Percentiles rank a stretch among this genome's conserved stretches.
These are phyloP conservation scores for Ramaria sp. DNA, from an alignment of 768 basidiomycete genomes.

Conservation along the genomic window DNA sequence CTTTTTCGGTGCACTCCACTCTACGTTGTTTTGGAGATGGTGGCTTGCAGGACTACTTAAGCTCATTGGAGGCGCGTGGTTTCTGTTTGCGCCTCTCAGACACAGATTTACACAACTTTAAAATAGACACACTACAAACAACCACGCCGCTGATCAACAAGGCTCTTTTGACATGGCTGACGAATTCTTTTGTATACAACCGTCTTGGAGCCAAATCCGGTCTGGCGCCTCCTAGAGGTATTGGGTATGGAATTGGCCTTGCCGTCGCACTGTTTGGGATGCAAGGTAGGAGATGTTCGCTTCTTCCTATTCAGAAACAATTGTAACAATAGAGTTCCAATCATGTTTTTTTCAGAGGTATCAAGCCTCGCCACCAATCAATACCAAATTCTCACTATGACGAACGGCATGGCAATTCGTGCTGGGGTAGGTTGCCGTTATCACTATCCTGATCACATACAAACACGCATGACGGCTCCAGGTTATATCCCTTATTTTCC, in stretches of 20 bases:
- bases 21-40: conserved; percentile 35
- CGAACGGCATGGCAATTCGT: conserved; percentile 36
- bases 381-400: conserved; percentile 24
- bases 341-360: conserved; percentile 20
- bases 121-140: conserved; percentile 37
- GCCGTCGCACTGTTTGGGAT: conserved; percentile 47
- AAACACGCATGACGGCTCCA: conserved; percentile 10
- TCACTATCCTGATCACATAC: not conserved
- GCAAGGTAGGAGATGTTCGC: conserved; percentile 38
- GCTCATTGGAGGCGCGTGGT: conserved; percentile 24
- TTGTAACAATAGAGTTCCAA: too few species aligned
- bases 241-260: conserved; percentile 54
- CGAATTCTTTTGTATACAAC: conserved; percentile 34
- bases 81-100: not conserved
- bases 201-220: conserved; percentile 25
- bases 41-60: conserved; percentile 40
- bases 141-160: conserved; percentile 49
- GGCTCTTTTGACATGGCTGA: conserved; percentile 48
- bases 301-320: too few species aligned
- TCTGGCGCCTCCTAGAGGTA: conserved; percentile 30
- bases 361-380: conserved; percentile 16
- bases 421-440: conserved; percentile 28
- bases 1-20: conserved; percentile 38
- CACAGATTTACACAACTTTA: conserved; percentile 2
- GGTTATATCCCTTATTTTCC: conserved; percentile 39